A percentile compares a stretch with the other conserved stretches of the same genome.
Evolutionary conservation across 306 rosid species (phyloP).

Genomic region (Pyrus communis): DNA sequence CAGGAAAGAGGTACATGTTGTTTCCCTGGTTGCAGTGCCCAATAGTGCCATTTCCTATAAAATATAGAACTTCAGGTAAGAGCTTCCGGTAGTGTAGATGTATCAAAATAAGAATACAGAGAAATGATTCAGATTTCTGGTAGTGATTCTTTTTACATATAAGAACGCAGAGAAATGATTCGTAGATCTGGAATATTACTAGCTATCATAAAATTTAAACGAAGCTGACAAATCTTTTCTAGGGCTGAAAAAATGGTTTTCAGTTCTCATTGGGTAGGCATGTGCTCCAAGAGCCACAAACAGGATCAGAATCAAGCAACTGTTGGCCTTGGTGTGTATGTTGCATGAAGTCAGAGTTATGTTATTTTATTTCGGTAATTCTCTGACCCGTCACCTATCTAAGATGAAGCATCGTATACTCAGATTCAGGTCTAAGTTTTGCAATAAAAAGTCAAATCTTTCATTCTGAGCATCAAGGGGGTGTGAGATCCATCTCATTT

Average conservation of each 20-base stretch:
- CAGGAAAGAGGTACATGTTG: conserved; percentile 99
- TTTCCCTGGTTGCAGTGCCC: conserved; percentile 99
- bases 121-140: not conserved
- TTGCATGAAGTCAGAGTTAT: not conserved
- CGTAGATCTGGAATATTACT: not conserved
- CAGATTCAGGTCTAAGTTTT: not conserved
- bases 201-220: not conserved
- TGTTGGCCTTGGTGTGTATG: not conserved
- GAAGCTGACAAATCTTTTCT: not conserved
- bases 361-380: not conserved
- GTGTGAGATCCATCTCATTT: not conserved
- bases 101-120: not conserved
- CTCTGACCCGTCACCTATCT: not conserved
- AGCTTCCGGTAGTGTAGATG: not conserved
- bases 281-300: not conserved
- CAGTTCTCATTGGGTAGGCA: not conserved
- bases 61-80: not conserved
- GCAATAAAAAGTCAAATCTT: not conserved
- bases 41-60: conserved; percentile 64
- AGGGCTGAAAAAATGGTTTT: not conserved
- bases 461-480: not conserved
- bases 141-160: too few species aligned
- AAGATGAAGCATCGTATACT: not conserved
- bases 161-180: not conserved
- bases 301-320: not conserved